Evolutionary conservation across 2,329 filamentous ascomycete species (phyloP), one percentile per base, ranked within the genome.

Genomic region (Cladophialophora bantiana): DNA sequence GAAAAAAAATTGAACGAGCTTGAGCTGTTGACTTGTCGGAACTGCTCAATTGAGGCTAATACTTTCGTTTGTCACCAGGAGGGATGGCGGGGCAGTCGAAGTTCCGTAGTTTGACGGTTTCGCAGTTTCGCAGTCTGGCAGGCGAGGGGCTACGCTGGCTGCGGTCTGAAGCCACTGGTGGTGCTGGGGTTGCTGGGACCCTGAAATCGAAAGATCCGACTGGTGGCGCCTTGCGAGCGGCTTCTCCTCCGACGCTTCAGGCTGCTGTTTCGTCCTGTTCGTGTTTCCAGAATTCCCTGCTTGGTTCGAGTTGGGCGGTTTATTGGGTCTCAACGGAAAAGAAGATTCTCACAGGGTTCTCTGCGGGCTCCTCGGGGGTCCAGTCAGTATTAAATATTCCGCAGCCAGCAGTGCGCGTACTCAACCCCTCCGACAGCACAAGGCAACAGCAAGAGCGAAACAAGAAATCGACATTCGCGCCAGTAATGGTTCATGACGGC

Each of bases 1-100:
- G 26, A 55, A 64, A 66, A 69, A 64, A 69, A 64, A 59, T 66
- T 69, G 45, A 40, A 34, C 31, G 38, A 59, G 34, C 20, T 55
- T 36, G 38, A 64, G 62, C 62, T 64, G 62, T 65, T 68, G 59
- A 66, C 45, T 55, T 42, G 54, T 40, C 60, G 64, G 65, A 45
- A 57, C 54, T 62, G 54, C 64, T 67, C 56, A 59, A 65, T 70
- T 68, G 62, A 59, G 68, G 65, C 68, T 70, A 70, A 70, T 62
- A 55, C 57, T 18, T 18, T 26, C 7, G 52, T 53, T n/a, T 34
- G 58, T 53, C 42, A 32, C 45, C 42, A 18, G 9, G 40, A 34
- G 42, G 15, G 42, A 40, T 61, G 59, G 59, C 59, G 59, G 59
- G 59, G 59, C 45, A 48, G 31, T 36, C 26, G n/a, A 7, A 10